Base-by-base conservation (phyloP, 2,329 filamentous ascomycete species). In the Arthrobotrys sinensis region DNA sequence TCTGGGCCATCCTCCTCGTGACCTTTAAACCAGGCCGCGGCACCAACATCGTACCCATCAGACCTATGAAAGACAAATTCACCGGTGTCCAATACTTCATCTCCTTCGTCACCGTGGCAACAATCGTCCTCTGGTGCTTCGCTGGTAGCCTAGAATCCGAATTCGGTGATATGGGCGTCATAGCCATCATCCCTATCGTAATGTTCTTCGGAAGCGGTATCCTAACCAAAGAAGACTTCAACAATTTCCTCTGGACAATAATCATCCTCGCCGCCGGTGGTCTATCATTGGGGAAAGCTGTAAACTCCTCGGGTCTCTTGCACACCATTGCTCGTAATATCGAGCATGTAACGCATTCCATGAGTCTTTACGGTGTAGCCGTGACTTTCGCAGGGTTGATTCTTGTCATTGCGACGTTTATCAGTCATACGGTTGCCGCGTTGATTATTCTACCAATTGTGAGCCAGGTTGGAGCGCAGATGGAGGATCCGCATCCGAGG, bases 161-260 rank as follows among this genome's bases (percentile, higher is more conserved):
- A 0, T 97, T 99, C 82, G 96, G 96, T 68, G 95, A 99, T 83
- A 99, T 99, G 96, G 96, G 96, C 66, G 94, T 99, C 66, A 92
- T 99, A 48, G 96, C 96, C 75, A 97, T 99, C 83, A 93, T 99
- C 78, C 96, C 96, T 4, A 91, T 99, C 64, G 92, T 97, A 2
- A 87, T 97, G 48, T 99, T 99, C 88, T 99, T 99, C 82, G 96
- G 96, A 68, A 94, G 94, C 1, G 96, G 96, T 10, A 95, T 98
- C 81, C 87, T 99, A 36, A 98, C 94, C 60, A 99, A 98, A 85
- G 96, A 98, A 85, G 96, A 99, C 85, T 99, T 99, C 84, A 99
- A 99, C 87, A 99, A 99, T 85, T 99, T 99, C 85, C 91, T 97
- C 45, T 99, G 96, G 96, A 99, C 96, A 19, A 99, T 99, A 85